phyloP scores from a whole-genome alignment of 73 alveolate genomes.

The Durusdinium trenchii region DNA sequence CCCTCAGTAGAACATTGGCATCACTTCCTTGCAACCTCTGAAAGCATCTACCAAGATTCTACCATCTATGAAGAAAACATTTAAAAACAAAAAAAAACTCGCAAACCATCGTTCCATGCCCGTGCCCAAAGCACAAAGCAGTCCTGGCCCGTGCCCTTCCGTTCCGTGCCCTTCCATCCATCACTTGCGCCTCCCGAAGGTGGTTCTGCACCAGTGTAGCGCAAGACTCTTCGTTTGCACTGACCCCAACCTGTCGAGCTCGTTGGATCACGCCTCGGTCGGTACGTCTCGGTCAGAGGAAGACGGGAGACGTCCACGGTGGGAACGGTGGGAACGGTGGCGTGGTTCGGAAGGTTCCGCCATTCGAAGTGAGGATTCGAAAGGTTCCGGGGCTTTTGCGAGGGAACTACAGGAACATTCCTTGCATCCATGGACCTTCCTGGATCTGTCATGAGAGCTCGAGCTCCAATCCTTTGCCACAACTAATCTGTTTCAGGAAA shows the following conservation, averaged over 20 bases:
- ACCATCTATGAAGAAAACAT: not conserved
- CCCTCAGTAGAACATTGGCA: no score
- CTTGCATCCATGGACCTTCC: no score
- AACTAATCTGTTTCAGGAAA: no score
- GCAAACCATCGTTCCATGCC: not conserved
- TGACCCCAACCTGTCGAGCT: conserved; percentile 85
- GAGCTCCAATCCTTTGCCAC: no score
- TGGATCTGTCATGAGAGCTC: no score
- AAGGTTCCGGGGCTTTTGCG: no score
- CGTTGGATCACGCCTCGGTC: conserved; percentile 74
- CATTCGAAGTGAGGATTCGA: no score
- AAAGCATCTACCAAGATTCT: not conserved
- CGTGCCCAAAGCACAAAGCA: not conserved
- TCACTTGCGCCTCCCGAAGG: conserved; percentile 46
- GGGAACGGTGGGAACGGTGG: no score
- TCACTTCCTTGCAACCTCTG: no score
- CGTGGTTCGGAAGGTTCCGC: no score
- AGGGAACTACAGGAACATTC: no score
- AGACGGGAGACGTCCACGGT: not conserved
- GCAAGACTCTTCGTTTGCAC: conserved; percentile 49
- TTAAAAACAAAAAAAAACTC: not conserved
- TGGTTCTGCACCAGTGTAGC: conserved; percentile 87
- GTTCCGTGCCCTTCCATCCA: not conserved
- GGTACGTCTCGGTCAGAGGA: not conserved
- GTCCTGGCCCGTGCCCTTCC: not conserved